Evolutionary conservation across 2,329 filamentous ascomycete species (phyloP).

Genomic region (Pseudopyricularia cyperi): DNA sequence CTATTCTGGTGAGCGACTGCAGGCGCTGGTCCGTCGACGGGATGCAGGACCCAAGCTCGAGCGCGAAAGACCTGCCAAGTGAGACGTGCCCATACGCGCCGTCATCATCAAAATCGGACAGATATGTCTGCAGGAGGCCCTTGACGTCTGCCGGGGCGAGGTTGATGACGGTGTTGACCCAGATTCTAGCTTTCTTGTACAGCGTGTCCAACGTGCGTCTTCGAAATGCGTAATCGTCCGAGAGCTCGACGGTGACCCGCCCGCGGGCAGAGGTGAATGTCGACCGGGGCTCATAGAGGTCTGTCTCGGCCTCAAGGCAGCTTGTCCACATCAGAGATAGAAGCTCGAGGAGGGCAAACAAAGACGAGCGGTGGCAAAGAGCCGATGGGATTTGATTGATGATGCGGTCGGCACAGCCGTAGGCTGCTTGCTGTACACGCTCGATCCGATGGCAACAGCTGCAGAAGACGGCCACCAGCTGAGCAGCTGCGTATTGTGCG

Average conservation of each 20-base stretch:
- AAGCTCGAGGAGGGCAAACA: conserved; percentile 87
- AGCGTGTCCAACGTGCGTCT: conserved; percentile 67
- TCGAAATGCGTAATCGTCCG: conserved; percentile 79
- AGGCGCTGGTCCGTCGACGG: conserved; percentile 78
- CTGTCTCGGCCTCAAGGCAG: conserved; percentile 86
- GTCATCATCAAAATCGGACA: conserved; percentile 90
- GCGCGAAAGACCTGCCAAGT: conserved; percentile 81
- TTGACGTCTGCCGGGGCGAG: conserved; percentile 89
- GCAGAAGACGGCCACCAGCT: conserved; percentile 75
- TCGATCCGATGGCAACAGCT: conserved; percentile 89
- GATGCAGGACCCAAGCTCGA: conserved; percentile 82
- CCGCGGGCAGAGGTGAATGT: conserved; percentile 66
- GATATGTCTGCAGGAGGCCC: conserved; percentile 86
- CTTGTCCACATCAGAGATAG: conserved; percentile 91
- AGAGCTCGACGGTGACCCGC: conserved; percentile 75
- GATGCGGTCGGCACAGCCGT: conserved; percentile 72
- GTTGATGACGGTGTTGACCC: conserved; percentile 71
- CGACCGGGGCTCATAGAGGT: conserved; percentile 80
- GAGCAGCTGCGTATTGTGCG: conserved; percentile 79
- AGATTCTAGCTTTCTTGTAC: conserved; percentile 61
- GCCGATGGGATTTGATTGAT: conserved; percentile 76
- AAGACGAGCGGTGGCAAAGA: conserved; percentile 75
- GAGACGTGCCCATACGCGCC: conserved; percentile 84
- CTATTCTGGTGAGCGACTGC: conserved; percentile 64
- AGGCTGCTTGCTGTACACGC: conserved; percentile 79